Conservation (phyloP, 2,329 filamentous ascomycete species). For the Byssothecium circinans region DNA sequence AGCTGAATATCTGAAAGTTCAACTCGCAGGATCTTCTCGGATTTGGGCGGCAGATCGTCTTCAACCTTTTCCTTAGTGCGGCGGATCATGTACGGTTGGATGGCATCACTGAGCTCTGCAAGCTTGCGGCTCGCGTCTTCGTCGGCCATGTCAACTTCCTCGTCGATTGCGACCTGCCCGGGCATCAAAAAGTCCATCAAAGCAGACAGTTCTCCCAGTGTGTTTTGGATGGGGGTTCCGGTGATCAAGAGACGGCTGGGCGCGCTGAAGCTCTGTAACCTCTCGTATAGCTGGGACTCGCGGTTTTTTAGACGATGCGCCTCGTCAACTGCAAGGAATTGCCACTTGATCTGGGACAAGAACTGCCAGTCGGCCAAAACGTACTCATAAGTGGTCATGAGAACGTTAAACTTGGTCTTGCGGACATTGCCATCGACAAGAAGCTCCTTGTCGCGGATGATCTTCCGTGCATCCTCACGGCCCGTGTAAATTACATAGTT, state of each 20-base stretch:
- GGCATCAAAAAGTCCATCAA: conserved; percentile 96
- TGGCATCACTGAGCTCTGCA: conserved; percentile 78
- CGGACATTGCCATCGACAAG: conserved; percentile 82
- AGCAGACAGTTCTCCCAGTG: conserved; percentile 86
- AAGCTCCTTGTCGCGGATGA: conserved; percentile 88
- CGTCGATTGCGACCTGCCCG: conserved; percentile 81
- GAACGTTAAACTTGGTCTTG: conserved; percentile 94
- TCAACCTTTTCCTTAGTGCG: conserved; percentile 97
- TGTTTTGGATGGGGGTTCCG: conserved; percentile 96
- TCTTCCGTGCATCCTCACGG: conserved; percentile 79
- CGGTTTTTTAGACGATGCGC: conserved; percentile 96
- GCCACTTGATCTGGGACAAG: conserved; percentile 91
- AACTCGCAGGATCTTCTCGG: conserved; percentile 97
- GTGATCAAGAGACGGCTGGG: conserved; percentile 92
- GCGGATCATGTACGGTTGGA: conserved; percentile 91
- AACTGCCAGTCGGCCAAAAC: conserved; percentile 84
- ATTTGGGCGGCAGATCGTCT: conserved; percentile 93
- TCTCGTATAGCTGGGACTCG: conserved; percentile 89
- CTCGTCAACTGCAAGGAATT: conserved; percentile 94
- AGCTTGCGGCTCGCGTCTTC: conserved; percentile 85
- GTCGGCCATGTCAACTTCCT: conserved; percentile 81
- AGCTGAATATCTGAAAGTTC: conserved; percentile 95
- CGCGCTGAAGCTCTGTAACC: conserved; percentile 80
- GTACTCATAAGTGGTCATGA: conserved; percentile 97
- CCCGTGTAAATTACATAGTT: conserved; percentile 98